phyloP scores from a whole-genome alignment of 768 basidiomycete genomes.

The Guyanaporus albipodus region DNA sequence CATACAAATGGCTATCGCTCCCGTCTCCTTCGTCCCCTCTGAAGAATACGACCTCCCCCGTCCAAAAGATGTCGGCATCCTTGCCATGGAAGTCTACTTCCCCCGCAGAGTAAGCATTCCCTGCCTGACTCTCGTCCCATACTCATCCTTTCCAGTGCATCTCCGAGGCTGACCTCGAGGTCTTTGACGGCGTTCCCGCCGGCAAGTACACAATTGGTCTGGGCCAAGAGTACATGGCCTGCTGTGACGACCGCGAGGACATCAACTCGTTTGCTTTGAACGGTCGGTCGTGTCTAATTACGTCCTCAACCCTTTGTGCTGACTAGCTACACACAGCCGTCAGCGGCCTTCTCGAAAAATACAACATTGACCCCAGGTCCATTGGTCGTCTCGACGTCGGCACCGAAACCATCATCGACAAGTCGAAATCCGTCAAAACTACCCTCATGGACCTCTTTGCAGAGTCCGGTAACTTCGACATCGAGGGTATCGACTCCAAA shows the following conservation, averaged over 20 bases:
- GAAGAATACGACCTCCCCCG: constrained; percentile 38
- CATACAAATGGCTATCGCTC: constrained; percentile 26
- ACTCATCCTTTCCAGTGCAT: constrained; percentile 61
- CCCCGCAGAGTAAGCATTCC: constrained; percentile 69
- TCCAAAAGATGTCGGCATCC: constrained; percentile 92
- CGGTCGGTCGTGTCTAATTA: constrained; percentile 47
- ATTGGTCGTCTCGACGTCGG: constrained; percentile 98
- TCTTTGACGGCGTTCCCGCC: constrained; percentile 87
- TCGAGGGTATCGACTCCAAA: constrained; percentile 98
- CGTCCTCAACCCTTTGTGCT: neutral
- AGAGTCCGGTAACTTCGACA: constrained; percentile 88
- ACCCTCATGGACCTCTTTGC: constrained; percentile 98
- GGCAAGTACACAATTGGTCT: constrained; percentile 99
- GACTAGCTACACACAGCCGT: constrained; percentile 54
- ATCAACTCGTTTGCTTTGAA: constrained; percentile 97
- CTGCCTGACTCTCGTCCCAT: constrained; percentile 5
- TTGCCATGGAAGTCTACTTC: constrained; percentile 93
- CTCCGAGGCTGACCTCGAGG: constrained; percentile 92
- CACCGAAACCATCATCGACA: constrained; percentile 99
- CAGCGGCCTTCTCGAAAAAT: constrained; percentile 85
- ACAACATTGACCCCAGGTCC: constrained; percentile 91
- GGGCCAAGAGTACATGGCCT: constrained; percentile 97
- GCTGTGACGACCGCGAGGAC: constrained; percentile 97
- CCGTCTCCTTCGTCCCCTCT: constrained; percentile 5
- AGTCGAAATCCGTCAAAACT: constrained; percentile 98